These are phyloP conservation scores for Globisporangium perplexum DNA, from an alignment of 352 stramenopile genomes.

Conservation along the genomic window DNA sequence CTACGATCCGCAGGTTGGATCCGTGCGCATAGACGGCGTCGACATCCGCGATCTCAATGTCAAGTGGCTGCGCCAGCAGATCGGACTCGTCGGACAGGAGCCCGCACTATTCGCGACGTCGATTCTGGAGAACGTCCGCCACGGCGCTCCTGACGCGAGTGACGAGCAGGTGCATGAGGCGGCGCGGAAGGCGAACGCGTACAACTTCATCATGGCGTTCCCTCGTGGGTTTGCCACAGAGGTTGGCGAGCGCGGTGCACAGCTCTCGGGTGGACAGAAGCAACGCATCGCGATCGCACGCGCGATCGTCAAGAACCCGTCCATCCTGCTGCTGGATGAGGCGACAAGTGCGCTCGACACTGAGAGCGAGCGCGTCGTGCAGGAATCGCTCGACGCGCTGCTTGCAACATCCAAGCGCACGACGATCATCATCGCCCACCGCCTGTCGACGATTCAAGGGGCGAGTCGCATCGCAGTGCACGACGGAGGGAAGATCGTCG, in stretches of 20 bases:
- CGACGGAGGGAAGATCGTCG: conserved; percentile 86
- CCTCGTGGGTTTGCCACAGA: conserved; percentile 87
- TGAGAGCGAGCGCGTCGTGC: conserved; percentile 59
- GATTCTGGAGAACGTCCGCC: conserved; percentile 77
- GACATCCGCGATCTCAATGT: conserved; percentile 72
- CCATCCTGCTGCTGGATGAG: conserved; percentile 55
- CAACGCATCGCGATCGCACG: conserved; percentile 13
- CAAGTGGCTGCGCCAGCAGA: conserved; percentile 61
- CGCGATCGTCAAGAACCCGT: conserved; percentile 82
- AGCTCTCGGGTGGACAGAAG: conserved; percentile 50
- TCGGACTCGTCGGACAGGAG: conserved; percentile 91
- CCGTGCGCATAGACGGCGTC: conserved; percentile 18
- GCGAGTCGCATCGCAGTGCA: conserved; percentile 95
- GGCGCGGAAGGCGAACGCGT: conserved; percentile 67
- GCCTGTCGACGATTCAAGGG: conserved; percentile 92
- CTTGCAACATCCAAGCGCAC: conserved; percentile 14
- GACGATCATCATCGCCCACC: conserved; percentile 81
- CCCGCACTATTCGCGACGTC: conserved; percentile 22
- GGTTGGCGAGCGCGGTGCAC: conserved; percentile 80
- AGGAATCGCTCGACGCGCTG: conserved; percentile 66
- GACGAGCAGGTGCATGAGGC: conserved; percentile 45
- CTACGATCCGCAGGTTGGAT: conserved; percentile 30
- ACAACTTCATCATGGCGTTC: conserved; percentile 89
- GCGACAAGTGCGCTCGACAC: conserved; percentile 37
- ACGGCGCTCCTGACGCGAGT: conserved; percentile 55